Base-by-base conservation (phyloP, 108 stramenopile genomes). In the Stephanodiscus minutulus region DNA sequence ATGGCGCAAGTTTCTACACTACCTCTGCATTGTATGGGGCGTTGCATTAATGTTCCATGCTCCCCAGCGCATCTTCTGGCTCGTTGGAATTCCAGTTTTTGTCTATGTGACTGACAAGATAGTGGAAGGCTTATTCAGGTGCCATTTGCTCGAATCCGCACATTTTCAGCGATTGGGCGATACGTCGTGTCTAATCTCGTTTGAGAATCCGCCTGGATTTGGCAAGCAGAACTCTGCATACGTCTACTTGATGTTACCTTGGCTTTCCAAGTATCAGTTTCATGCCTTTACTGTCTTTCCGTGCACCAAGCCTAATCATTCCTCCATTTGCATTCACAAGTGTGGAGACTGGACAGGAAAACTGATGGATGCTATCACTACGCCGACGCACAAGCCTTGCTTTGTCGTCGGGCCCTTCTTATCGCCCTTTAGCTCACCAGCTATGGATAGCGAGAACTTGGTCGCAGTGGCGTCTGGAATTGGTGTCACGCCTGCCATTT, bases 201-300 rank as follows among this genome's bases (percentile, higher is more conserved):
- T 79, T 54, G 73, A 79, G 49, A 79, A 79, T 29, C 77, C 77
- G 9, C 58, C 50, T 17, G 77, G 77, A 9, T 79, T 79, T 68
- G 77, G 77, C 53, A 68, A 74, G 36, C 59, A 50, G 24, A 79
- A 79, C 54, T 68, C 73, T 20, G 57, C 77, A 8, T 79, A 74
- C 39, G 73, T 74, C 33, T 79, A 79, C 37, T 54, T 79, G 39
- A 79, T 79, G 77, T 50, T 73, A 8, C 77, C 72, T 1, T 79
- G 77, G 77, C 7, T 79, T 2, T 56, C 53, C 41, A 73, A 64
- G 20, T 43, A 73, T 28, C 77, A 79, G 20, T 79, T 73, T 48
- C 77, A 79, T 37, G 77, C 77, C 7, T 79, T 79, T 31, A 79
- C 66, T 2, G 73, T 79, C 27, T 79, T 74, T 54, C 77, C 77